A percentile compares a stretch with the other conserved stretches of the same genome.
phyloP scores from a whole-genome alignment of 768 basidiomycete species.

The Boletus bicolor region DNA sequence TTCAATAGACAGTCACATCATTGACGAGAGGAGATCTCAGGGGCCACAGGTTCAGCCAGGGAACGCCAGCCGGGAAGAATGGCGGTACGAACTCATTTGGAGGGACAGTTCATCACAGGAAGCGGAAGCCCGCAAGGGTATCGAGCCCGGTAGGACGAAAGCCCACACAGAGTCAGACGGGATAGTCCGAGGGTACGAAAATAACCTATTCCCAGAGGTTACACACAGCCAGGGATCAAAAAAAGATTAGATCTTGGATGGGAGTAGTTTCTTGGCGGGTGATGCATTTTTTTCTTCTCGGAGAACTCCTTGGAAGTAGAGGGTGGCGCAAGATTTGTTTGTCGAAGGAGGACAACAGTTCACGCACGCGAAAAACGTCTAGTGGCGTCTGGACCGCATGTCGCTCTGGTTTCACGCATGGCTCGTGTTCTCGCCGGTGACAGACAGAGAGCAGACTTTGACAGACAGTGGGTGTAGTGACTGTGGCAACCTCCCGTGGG shows the following conservation, averaged over 20 bases:
- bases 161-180: slow-evolving; percentile 9
- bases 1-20: slow-evolving; percentile 4
- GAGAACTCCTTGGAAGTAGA: slow-evolving; percentile 1
- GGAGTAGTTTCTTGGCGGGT: slow-evolving; percentile 1
- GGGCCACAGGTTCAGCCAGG: slow-evolving; percentile 7
- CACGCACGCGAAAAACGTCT: slow-evolving; percentile 29
- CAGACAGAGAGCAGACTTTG: no score
- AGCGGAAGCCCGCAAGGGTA: slow-evolving; percentile 29
- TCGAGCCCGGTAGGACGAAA: slow-evolving; percentile 6
- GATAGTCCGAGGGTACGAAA: slow-evolving; percentile 22
- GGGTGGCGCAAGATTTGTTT: not conserved
- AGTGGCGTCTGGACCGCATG: slow-evolving; percentile 29
- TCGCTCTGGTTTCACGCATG: slow-evolving; percentile 3
- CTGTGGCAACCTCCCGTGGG: not conserved
- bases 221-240: not conserved
- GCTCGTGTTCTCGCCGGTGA: not conserved
- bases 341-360: slow-evolving; percentile 10
- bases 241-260: slow-evolving; percentile 27
- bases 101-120: slow-evolving; percentile 17
- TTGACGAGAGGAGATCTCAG: slow-evolving; percentile 5
- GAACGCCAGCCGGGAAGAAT: slow-evolving; percentile 2
- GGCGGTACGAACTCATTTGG: slow-evolving; percentile 21
- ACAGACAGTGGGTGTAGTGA: not conserved
- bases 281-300: not conserved
- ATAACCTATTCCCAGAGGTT: slow-evolving; percentile 20